Evolutionary conservation across 352 stramenopile genomes (phyloP), one percentile per base, ranked within the genome.

Genomic region (Pythium scleroteichum): DNA sequence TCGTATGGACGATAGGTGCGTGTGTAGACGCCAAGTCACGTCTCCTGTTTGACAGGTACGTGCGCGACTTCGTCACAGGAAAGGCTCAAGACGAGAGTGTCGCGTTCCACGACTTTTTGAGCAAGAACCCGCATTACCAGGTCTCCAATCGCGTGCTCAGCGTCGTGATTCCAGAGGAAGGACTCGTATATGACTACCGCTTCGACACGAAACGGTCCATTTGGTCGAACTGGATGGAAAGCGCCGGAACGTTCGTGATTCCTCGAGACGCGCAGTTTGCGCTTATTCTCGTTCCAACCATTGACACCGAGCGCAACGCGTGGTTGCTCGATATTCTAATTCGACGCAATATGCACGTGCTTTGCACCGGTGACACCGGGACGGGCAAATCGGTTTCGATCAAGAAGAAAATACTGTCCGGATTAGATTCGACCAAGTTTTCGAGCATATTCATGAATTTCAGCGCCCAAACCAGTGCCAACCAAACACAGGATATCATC

Each of bases 361-460:
- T 98, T 3, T 95, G 84, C 46, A 97, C 88, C 2, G 92, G 92
- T 52, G 91, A 98, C 35, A 98, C 93, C 10, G 93, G 93, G 16
- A 97, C 93, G n/a, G 93, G 93, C 39, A 98, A 98, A 64, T 96
- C 82, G 1, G 93, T 98, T 4, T 95, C 88, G 2, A 94, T 97
- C 63, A 96, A 97, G 71, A 96, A 96, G 59, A 97, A 97, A 64
- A 76, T 98, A 26, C 50, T 97, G 19, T 86, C 69, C 38, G 88
- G 87, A 9, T 70, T 96, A 49, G 82, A 86, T 33, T 68, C 82
- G 16, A 76, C 83, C 17, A 48, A 61, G 39, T 97, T 95, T 51
- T 87, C 81, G 26, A 95, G 76, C 12, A 97, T 97, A 44, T 92
- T 96, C 45, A 78, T 98, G 41, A 97, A 97, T 53, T 98, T 98